Evolutionary conservation across 805 yeast species (phyloP).

Genomic region (Candida cerambycidarum): DNA sequence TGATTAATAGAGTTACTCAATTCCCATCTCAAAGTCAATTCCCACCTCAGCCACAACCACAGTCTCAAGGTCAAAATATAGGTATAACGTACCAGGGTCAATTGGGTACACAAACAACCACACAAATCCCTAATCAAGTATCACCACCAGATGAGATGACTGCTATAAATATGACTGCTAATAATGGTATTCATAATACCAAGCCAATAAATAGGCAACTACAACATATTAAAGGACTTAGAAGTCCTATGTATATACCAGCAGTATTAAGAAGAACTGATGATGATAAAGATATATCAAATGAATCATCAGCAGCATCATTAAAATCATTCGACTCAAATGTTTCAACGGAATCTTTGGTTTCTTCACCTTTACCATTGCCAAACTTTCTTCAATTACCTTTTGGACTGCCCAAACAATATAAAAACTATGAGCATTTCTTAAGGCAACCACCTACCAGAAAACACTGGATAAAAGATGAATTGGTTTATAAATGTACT

Average conservation of each 20-base stretch:
- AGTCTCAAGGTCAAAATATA: neutral
- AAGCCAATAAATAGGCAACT: slow-evolving; percentile 28
- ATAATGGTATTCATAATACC: neutral
- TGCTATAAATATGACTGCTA: neutral
- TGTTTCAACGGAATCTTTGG: slow-evolving; percentile 26
- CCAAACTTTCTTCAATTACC: slow-evolving; percentile 11
- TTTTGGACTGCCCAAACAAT: slow-evolving; percentile 14
- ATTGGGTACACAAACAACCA: slow-evolving; percentile 1
- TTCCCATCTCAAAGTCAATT: slow-evolving; percentile 7
- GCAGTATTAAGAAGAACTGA: slow-evolving; percentile 68
- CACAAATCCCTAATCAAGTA: neutral
- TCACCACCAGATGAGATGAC: slow-evolving; percentile 2
- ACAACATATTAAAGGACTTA: slow-evolving; percentile 75
- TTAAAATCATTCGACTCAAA: slow-evolving; percentile 34
- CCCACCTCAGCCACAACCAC: slow-evolving; percentile 4
- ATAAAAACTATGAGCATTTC: slow-evolving; percentile 26
- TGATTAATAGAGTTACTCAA: slow-evolving; percentile 2
- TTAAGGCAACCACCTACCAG: slow-evolving; percentile 50
- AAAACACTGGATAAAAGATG: slow-evolving; percentile 76
- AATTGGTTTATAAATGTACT: slow-evolving; percentile 59
- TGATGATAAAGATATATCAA: slow-evolving; percentile 8
- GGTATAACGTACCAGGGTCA: neutral
- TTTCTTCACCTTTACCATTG: slow-evolving; percentile 13
- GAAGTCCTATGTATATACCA: slow-evolving; percentile 86
- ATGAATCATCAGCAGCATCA: slow-evolving; percentile 21